Evolutionary conservation across 306 rosid species (phyloP).

Genomic region (Lablab purpureus): DNA sequence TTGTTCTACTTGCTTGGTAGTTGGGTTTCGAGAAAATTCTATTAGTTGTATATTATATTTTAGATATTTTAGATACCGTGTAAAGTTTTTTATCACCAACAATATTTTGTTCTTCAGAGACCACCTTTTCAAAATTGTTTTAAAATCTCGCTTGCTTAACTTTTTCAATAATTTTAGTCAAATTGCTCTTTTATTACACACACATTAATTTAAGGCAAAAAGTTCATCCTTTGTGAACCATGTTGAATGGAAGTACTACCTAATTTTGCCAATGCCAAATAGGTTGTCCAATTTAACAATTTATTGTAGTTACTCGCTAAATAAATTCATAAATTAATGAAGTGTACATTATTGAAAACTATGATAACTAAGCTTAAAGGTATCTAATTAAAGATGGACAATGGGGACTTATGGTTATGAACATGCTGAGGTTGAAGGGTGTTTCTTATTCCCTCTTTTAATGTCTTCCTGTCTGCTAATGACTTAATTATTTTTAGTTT

Average conservation of each 20-base stretch:
- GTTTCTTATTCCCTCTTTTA: neutral
- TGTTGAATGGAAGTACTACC: neutral
- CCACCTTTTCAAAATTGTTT: neutral
- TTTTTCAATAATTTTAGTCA: neutral
- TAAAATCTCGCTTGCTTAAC: neutral
- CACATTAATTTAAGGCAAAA: neutral
- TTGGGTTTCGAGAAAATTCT: neutral
- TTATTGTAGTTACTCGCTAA: neutral
- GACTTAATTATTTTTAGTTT: neutral
- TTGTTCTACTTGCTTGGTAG: neutral
- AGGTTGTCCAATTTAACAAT: neutral
- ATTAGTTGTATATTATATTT: constrained; percentile 19
- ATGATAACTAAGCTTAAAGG: neutral
- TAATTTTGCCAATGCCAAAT: neutral
- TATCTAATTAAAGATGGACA: neutral
- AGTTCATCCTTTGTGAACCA: neutral
- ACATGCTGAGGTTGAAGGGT: neutral
- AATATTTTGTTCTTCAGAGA: neutral
- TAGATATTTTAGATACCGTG: neutral
- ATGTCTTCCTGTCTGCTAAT: neutral
- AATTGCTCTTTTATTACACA: neutral
- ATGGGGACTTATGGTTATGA: neutral
- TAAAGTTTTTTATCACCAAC: neutral
- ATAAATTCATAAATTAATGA: neutral
- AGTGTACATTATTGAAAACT: neutral